Conservation (phyloP, 768 basidiomycete genomes). For the Boletus coccyginus region DNA sequence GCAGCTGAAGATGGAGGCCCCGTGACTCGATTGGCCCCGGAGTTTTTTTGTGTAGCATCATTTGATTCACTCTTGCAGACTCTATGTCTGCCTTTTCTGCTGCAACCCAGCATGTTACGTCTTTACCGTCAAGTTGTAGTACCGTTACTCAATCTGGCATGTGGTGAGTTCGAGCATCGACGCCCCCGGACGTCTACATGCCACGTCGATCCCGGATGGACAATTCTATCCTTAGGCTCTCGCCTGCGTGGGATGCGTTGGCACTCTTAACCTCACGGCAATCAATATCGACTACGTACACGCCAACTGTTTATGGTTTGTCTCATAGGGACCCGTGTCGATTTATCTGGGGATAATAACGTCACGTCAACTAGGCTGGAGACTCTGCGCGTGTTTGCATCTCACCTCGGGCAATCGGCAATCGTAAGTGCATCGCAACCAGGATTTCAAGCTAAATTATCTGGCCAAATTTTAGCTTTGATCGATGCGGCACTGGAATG, state of each 20-base stretch:
- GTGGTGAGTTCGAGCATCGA: neutral
- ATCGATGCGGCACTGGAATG: neutral
- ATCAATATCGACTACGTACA: neutral
- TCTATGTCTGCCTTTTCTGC: neutral
- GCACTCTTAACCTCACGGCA: neutral
- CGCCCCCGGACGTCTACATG: neutral
- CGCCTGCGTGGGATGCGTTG: neutral
- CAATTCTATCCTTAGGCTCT: neutral
- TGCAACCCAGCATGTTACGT: too few relatives aligned
- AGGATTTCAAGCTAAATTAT: neutral
- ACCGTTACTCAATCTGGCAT: neutral
- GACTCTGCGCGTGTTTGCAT: neutral
- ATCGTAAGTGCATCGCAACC: neutral
- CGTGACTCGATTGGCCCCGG: too few relatives aligned
- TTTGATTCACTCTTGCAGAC: neutral
- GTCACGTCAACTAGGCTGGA: neutral
- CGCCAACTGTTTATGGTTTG: neutral
- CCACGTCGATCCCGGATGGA: constrained; percentile 5
- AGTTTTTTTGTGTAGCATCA: neutral
- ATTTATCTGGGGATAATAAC: neutral
- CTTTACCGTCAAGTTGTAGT: too few relatives aligned
- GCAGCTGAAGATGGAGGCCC: neutral
- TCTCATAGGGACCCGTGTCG: neutral
- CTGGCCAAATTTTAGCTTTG: neutral
- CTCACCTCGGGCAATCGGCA: neutral